Conservation (phyloP, 495 filamentous ascomycete species). For the Aspergillus sclerotiicarbonarius region DNA sequence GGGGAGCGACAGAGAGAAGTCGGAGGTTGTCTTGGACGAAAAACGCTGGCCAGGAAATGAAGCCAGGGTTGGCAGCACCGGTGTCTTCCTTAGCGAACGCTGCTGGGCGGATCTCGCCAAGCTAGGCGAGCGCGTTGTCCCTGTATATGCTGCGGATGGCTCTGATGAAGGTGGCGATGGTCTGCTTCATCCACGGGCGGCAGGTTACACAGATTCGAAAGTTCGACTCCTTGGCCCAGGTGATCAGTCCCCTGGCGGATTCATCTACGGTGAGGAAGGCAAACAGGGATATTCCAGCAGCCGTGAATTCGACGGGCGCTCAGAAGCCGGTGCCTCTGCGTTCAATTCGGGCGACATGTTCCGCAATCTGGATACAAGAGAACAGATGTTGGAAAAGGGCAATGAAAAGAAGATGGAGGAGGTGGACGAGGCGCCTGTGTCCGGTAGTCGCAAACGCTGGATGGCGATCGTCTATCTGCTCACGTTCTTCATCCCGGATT, state of each 20-base stretch:
- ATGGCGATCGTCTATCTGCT: slow-evolving; percentile 80
- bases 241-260: slow-evolving; percentile 58
- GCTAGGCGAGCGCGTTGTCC: slow-evolving; percentile 62
- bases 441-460: slow-evolving; percentile 87
- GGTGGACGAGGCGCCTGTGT: slow-evolving; percentile 77
- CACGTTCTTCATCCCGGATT: slow-evolving; percentile 85
- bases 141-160: slow-evolving; percentile 49
- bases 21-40: slow-evolving; percentile 82
- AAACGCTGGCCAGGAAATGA: slow-evolving; percentile 90
- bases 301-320: slow-evolving; percentile 78
- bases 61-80: slow-evolving; percentile 84
- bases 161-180: slow-evolving; percentile 49
- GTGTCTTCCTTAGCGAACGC: slow-evolving; percentile 91
- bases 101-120: slow-evolving; percentile 90
- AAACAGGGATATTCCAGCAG: slow-evolving; percentile 78
- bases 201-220: slow-evolving; percentile 64
- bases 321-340: slow-evolving; percentile 85
- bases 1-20: slow-evolving; percentile 90
- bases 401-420: slow-evolving; percentile 88
- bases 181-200: slow-evolving; percentile 33
- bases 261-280: slow-evolving; percentile 67
- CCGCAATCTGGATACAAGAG: slow-evolving; percentile 86
- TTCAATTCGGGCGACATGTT: slow-evolving; percentile 96
- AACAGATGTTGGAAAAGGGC: slow-evolving; percentile 93
- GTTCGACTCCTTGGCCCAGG: slow-evolving; percentile 62